A percentile compares a stretch with the other conserved stretches of the same genome.
These are phyloP conservation scores for Isoetes taiwanensis DNA, from an alignment of 75 land plant species.

Conservation along the genomic window DNA sequence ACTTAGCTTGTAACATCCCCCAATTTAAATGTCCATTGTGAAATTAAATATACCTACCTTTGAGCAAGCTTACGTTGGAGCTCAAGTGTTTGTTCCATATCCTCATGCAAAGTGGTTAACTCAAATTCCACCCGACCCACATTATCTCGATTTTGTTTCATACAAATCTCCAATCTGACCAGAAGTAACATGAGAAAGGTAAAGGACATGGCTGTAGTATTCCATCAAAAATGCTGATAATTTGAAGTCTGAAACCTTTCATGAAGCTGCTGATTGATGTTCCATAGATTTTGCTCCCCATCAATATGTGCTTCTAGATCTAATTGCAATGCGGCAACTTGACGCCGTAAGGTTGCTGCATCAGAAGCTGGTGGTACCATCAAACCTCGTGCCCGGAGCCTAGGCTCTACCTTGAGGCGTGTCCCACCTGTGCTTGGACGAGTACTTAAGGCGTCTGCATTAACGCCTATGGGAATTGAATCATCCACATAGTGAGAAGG, in stretches of 20 bases:
- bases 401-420: slow-evolving; percentile 19
- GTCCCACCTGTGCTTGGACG: no score
- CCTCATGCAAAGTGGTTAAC: slow-evolving; percentile 29
- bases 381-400: slow-evolving; percentile 27
- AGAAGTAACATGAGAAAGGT: no score
- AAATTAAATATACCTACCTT: slow-evolving; percentile 16
- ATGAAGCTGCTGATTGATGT: slow-evolving; percentile 32
- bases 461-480: no score
- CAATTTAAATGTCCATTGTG: background rate
- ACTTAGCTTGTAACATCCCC: background rate
- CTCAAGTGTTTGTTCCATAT: slow-evolving; percentile 36
- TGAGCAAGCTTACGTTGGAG: slow-evolving; percentile 32
- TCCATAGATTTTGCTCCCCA: slow-evolving; percentile 28
- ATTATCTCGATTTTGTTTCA: slow-evolving; percentile 38
- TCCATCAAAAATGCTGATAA: no score
- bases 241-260: slow-evolving; percentile 33
- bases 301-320: slow-evolving; percentile 31
- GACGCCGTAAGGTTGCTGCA: slow-evolving; percentile 31
- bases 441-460: no score
- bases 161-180: slow-evolving; percentile 37
- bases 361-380: slow-evolving; percentile 38
- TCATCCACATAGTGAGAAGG: no score
- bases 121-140: slow-evolving; percentile 33
- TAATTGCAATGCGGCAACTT: slow-evolving; percentile 28
- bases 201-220: no score